These are phyloP conservation scores for Nemania serpens DNA, from an alignment of 2,329 filamentous ascomycete species.

Conservation along the genomic window DNA sequence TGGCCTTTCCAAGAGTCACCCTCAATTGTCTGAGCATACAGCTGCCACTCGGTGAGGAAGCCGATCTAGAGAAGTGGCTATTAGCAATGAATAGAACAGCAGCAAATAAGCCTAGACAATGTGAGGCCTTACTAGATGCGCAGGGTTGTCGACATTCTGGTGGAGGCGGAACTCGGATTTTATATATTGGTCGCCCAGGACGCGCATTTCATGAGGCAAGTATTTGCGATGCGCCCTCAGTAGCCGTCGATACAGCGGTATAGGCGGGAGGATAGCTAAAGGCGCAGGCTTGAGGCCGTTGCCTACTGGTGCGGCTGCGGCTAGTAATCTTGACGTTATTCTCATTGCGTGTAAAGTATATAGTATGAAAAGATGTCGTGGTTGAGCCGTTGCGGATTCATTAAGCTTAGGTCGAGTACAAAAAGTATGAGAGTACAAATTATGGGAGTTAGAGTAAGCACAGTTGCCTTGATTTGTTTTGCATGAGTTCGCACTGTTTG, in stretches of 20 bases:
- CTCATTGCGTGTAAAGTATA: constrained; percentile 31
- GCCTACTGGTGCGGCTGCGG: constrained; percentile 34
- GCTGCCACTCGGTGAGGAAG: constrained; percentile 95
- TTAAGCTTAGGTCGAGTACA: background rate
- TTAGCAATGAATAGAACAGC: background rate
- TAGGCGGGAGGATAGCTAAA: constrained; percentile 79
- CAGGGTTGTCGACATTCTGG: constrained; percentile 81
- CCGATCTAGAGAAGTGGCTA: constrained; percentile 67
- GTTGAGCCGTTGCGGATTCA: constrained; percentile 6
- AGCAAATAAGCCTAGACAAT: background rate
- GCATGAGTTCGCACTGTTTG: background rate
- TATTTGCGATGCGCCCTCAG: constrained; percentile 84
- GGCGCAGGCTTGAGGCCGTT: constrained; percentile 37
- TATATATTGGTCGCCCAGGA: constrained; percentile 90
- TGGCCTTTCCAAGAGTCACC: constrained; percentile 84
- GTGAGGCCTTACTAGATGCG: constrained; percentile 72
- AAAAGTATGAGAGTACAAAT: too few species aligned
- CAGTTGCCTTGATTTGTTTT: background rate
- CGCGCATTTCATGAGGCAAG: constrained; percentile 72
- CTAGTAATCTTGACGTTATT: constrained; percentile 33
- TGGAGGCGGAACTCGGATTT: constrained; percentile 92
- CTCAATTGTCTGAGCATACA: constrained; percentile 91
- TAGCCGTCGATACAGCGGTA: constrained; percentile 86
- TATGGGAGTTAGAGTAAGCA: too few species aligned
- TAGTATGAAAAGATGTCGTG: constrained; percentile 2